Evolutionary conservation across 192 early-diverging fungal species (phyloP).

Genomic region (Podochytrium sp.): DNA sequence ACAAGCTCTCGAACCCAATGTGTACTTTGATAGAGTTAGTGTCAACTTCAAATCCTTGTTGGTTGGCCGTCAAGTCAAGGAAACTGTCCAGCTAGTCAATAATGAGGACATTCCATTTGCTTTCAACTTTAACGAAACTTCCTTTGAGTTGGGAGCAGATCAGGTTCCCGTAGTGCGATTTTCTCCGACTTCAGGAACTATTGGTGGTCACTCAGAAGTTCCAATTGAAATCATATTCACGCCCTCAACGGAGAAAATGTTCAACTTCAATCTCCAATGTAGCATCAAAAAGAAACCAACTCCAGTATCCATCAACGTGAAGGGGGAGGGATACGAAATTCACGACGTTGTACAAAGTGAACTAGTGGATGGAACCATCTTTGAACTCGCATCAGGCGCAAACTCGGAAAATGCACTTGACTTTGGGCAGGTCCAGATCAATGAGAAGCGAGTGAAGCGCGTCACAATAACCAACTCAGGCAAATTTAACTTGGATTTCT

Average conservation of each 20-base stretch:
- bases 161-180: slow-evolving; percentile 50
- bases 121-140: slow-evolving; percentile 59
- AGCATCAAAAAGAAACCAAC: slow-evolving; percentile 60
- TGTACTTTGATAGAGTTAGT: slow-evolving; percentile 54
- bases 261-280: slow-evolving; percentile 64
- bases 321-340: slow-evolving; percentile 66
- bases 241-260: slow-evolving; percentile 59
- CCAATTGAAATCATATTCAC: slow-evolving; percentile 56
- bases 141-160: slow-evolving; percentile 42
- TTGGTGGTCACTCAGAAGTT: slow-evolving; percentile 50
- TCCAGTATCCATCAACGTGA: slow-evolving; percentile 62
- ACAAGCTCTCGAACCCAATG: slow-evolving; percentile 58
- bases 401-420: slow-evolving; percentile 52
- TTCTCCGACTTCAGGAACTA: slow-evolving; percentile 47
- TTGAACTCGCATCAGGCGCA: slow-evolving; percentile 37
- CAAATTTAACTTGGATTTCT: slow-evolving; percentile 62
- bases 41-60: slow-evolving; percentile 66
- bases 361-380: slow-evolving; percentile 48
- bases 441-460: slow-evolving; percentile 56
- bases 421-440: slow-evolving; percentile 62
- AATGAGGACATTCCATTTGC: slow-evolving; percentile 56
- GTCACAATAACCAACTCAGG: slow-evolving; percentile 60
- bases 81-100: slow-evolving; percentile 58
- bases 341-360: slow-evolving; percentile 58
- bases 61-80: slow-evolving; percentile 59